Percentiles rank a stretch among this genome's conserved stretches.
These are phyloP conservation scores for Termitomyces eurrhizus DNA, from an alignment of 768 basidiomycete species.

Conservation along the genomic window DNA sequence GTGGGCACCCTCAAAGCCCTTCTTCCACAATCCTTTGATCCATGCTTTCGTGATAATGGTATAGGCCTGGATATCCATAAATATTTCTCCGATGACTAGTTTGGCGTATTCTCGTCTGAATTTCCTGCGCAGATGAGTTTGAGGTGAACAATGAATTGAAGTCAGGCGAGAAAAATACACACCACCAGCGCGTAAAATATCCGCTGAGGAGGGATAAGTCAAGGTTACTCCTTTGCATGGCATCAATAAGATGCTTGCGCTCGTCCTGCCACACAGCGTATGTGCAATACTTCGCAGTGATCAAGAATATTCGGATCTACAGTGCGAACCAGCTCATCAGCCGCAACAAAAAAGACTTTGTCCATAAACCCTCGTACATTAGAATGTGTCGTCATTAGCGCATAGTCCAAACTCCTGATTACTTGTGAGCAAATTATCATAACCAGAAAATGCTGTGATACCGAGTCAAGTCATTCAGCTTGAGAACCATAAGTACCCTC, in stretches of 20 bases:
- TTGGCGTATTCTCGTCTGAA: conserved; percentile 52
- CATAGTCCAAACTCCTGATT: conserved; percentile 73
- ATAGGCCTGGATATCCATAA: conserved; percentile 62
- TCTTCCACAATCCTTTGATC: conserved; percentile 55
- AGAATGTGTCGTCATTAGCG: conserved; percentile 85
- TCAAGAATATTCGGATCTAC: conserved; percentile 82
- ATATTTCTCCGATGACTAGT: conserved; percentile 50
- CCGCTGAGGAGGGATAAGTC: conserved; percentile 41
- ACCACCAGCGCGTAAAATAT: conserved; percentile 71
- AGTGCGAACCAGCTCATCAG: conserved; percentile 9
- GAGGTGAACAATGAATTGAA: conserved; percentile 1
- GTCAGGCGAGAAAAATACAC: conserved; percentile 22
- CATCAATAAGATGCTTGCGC: conserved; percentile 36
- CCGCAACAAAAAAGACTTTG: not conserved
- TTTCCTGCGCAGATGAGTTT: conserved; percentile 36
- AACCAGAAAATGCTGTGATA: conserved; percentile 18
- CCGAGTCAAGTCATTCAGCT: conserved; percentile 83
- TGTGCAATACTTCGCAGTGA: conserved; percentile 87
- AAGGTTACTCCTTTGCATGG: conserved; percentile 48
- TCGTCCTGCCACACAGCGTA: conserved; percentile 78
- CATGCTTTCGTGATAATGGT: conserved; percentile 55
- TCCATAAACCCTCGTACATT: conserved; percentile 38
- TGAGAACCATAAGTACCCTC: conserved; percentile 79
- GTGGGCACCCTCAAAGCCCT: conserved; percentile 63
- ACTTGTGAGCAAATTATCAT: conserved; percentile 4